Evolutionary conservation across 192 early-diverging fungal species (phyloP).

Genomic region (Coemansia sp.): DNA sequence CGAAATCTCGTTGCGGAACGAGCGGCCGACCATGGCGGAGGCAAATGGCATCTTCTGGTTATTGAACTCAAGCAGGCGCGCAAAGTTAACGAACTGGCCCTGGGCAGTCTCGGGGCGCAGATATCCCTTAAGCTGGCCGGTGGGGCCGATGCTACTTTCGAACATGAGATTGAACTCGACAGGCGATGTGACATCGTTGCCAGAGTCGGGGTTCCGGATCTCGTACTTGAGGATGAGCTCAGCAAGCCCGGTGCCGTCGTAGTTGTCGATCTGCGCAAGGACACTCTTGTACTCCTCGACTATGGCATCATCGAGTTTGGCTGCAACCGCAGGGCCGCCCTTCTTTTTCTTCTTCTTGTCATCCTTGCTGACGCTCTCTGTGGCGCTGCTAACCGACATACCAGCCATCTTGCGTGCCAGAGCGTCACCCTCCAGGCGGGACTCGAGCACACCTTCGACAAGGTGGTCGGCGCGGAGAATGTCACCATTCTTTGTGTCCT

Average conservation of each 20-base stretch:
- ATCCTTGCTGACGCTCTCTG: constrained; percentile 11
- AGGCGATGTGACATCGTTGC: constrained; percentile 87
- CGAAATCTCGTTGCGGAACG: constrained; percentile 99
- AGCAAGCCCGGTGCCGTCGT: constrained; percentile 78
- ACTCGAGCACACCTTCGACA: constrained; percentile 88
- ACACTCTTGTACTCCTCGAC: constrained; percentile 77
- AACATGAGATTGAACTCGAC: constrained; percentile 99
- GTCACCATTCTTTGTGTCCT: constrained; percentile 86
- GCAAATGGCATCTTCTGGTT: constrained; percentile 99
- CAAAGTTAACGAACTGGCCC: constrained; percentile 99
- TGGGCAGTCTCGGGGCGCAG: constrained; percentile 99
- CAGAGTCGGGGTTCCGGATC: constrained; percentile 89
- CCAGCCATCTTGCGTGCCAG: constrained; percentile 62
- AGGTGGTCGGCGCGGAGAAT: constrained; percentile 98
- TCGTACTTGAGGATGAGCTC: constrained; percentile 80
- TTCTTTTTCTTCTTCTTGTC: constrained; percentile 64
- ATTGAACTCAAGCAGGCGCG: constrained; percentile 95
- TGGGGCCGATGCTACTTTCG: constrained; percentile 95
- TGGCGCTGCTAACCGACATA: constrained; percentile 7
- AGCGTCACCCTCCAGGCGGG: constrained; percentile 85
- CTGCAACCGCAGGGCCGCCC: constrained; percentile 62
- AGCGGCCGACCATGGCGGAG: constrained; percentile 94
- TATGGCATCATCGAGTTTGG: constrained; percentile 62
- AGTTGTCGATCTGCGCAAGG: constrained; percentile 97
- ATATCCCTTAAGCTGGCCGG: constrained; percentile 91